Evolutionary conservation across 106 monocot species (phyloP).

Genomic region (Ottelia alismoides): DNA sequence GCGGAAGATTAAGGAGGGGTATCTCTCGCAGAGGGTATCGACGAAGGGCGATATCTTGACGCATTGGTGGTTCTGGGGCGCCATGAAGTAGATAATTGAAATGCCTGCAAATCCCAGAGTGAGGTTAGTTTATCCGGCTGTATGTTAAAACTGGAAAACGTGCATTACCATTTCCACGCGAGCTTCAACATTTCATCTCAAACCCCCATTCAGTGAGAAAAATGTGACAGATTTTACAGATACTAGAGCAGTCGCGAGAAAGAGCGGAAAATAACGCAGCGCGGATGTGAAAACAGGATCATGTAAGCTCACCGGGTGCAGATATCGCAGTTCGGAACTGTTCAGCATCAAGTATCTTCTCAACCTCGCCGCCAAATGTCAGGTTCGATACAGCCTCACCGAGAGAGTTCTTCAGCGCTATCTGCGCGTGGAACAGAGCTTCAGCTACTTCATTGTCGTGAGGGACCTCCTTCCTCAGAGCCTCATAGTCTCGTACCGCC

Average conservation of each 20-base stretch:
- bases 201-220: no score
- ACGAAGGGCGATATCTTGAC: constrained; percentile 35
- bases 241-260: no score
- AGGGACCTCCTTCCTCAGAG: constrained; percentile 57
- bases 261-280: no score
- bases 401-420: constrained; percentile 45
- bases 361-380: constrained; percentile 69
- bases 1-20: constrained; percentile 72
- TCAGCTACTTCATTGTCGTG: constrained; percentile 59
- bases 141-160: no score
- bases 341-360: constrained; percentile 37
- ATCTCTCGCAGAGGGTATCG: constrained; percentile 38
- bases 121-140: no score
- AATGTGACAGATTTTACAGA: no score
- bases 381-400: constrained; percentile 49
- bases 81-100: constrained; percentile 62
- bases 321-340: constrained; percentile 53
- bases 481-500: constrained; percentile 68
- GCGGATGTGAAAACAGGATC: neutral
- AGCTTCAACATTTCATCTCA: no score
- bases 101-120: no score
- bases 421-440: constrained; percentile 55
- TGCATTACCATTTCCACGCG: no score
- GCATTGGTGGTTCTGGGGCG: constrained; percentile 36
- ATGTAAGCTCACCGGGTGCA: constrained; percentile 41